Base-by-base conservation (phyloP, 2,329 filamentous ascomycete species). In the Biscogniauxia sp. region DNA sequence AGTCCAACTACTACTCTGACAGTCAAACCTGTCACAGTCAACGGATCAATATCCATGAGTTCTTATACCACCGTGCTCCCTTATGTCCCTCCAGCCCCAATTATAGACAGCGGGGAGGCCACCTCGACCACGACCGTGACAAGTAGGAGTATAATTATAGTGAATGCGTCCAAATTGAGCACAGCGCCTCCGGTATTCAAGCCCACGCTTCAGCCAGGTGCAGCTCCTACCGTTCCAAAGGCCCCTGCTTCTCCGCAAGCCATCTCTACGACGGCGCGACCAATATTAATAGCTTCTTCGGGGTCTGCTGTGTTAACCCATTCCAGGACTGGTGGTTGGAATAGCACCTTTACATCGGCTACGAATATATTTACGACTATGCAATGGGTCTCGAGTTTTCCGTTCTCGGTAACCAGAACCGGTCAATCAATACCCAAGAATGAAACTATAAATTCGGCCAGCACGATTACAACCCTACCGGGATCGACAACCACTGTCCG, bases 21-120 rank as follows among this genome's bases (percentile, higher is more conserved):
- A 26, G 56, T 58, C 20, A 54, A 41, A n/a, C 56, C 56, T 26
- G 23, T 53, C 20, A 54, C 51, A 19, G 19, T 54, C 51, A 54
- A 50, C 51, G 56, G 56, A 9, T 53, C 55, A 11, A 54, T 53
- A 13, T 26, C 37, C 11, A 54, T 54, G 52, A 54, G 52, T 4
- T 51, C 55, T 19, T 37, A 20, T 19, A 28, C 55, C 26, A 23
- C 20, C 28, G 19, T 53, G 17, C 45, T 54, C 17, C 5, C 53
- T 13, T 37, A 5, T 20, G 9, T 32, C 32, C 26, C 20, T 4
- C 53, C 28, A 20, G 53, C 23, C n/a, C 51, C 17, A 9, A 26
- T 19, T 45, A 37, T 9, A 25, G 26, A 37, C 23, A 11, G 23
- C 3, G 50, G 17, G 9, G 54, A 32, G 17, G n/a, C 17, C 3